Evolutionary conservation across 148 eudicot species (phyloP), one percentile per base, ranked within the genome.

Genomic region (Spergularia marina): DNA sequence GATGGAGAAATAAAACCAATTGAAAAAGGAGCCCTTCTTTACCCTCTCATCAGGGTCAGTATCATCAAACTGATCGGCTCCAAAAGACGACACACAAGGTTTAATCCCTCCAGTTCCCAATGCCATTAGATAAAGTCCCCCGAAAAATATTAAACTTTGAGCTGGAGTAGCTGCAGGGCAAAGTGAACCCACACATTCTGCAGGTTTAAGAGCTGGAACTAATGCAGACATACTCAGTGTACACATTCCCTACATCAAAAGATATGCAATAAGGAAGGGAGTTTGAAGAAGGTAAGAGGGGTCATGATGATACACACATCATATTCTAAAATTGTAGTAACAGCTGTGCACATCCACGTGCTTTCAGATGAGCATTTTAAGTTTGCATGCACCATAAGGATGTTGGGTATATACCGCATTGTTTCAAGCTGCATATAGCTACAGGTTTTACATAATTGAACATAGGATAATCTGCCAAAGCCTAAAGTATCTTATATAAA

Each of bases 161-260:
- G 69, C 9, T 16, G 65, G 77, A 64, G 86, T 84, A 20, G 96
- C 85, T 17, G 72, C 17, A 57, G 81, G 78, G 71, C 91, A 90
- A 21, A 91, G 72, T 4, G 62, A 72, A 70, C 64, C 83, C 73
- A 56, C 68, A 57, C 76, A 81, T 36, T 81, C 80, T n/a, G 77
- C 49, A n/a, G 76, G 80, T 66, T 51, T 76, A 17, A 81, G 61
- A 15, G 79, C 69, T 41, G 83, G 73, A 51, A 76, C 61, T 34
- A 89, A 71, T 71, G 96, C 96, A 52, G 92, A 88, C n/a, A 88
- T 58, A 47, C 89, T 87, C 83, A 91, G 74, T 14, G 74, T 81
- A 68, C 80, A 81, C 80, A 81, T 81, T 14, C 80, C 83, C 77
- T 77, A 36, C 71, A 53, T 4, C 20, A 64, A 36, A 16, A 41